Evolutionary conservation across 2,329 filamentous ascomycete genomes (phyloP).

Genomic region (Exophiala lecanii-corni): DNA sequence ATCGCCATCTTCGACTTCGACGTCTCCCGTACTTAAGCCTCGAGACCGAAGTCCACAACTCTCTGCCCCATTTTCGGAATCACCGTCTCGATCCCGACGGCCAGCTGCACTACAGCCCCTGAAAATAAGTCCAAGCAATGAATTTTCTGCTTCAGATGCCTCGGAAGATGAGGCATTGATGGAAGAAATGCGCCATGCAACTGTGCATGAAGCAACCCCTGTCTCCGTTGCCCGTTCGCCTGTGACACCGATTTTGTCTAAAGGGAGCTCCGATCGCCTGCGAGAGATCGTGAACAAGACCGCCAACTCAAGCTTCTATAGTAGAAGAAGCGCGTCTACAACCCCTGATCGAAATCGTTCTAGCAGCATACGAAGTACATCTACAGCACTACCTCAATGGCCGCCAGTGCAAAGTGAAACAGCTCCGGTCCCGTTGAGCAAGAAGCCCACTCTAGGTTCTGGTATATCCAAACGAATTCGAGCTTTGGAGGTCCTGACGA

Average conservation of each 20-base stretch:
- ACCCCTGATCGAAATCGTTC: conserved; percentile 16
- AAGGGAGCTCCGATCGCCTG: conserved; percentile 22
- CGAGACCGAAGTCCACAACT: neutral
- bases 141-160: conserved; percentile 43
- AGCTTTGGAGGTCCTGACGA: conserved; percentile 71
- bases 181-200: conserved; percentile 79
- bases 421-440: conserved; percentile 51
- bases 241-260: conserved; percentile 59
- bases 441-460: conserved; percentile 78
- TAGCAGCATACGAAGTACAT: conserved; percentile 22
- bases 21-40: neutral
- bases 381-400: conserved; percentile 25
- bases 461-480: conserved; percentile 94
- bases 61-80: neutral
- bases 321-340: conserved; percentile 13
- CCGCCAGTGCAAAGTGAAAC: conserved; percentile 26
- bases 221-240: conserved; percentile 78
- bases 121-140: conserved; percentile 10
- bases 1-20: neutral
- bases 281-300: conserved; percentile 19
- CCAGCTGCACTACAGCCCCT: conserved; percentile 10
- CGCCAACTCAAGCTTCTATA: conserved; percentile 13
- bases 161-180: conserved; percentile 75
- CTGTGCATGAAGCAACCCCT: conserved; percentile 75
- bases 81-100: conserved; percentile 6